phyloP scores from a whole-genome alignment of 805 yeast genomes.

The Candida ovalis region DNA sequence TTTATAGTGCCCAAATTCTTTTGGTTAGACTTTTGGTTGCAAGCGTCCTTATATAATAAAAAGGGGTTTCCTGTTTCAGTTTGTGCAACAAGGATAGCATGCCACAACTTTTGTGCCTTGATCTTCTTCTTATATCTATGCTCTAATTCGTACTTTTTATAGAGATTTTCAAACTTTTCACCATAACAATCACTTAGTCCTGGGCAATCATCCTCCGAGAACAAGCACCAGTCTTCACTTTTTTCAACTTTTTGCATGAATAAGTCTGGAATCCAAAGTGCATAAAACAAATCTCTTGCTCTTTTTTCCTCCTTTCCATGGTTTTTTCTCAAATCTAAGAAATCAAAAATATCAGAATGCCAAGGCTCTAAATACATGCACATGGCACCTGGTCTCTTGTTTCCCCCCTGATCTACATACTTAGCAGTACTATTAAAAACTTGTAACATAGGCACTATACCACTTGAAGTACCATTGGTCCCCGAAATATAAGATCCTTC shows the following conservation, averaged over 20 bases:
- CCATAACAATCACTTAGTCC: conserved; percentile 83
- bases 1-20: conserved; percentile 89
- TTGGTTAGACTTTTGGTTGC: conserved; percentile 85
- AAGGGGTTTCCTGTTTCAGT: conserved; percentile 97
- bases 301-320: conserved; percentile 93
- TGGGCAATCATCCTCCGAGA: conserved; percentile 86
- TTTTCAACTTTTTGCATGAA: conserved; percentile 87
- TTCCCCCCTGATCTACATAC: conserved; percentile 98
- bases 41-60: conserved; percentile 89
- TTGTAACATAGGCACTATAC: conserved; percentile 92
- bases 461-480: conserved; percentile 89
- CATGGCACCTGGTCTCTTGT: conserved; percentile 96
- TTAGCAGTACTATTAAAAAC: conserved; percentile 95
- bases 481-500: conserved; percentile 87
- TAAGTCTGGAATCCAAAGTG: conserved; percentile 91
- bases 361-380: conserved; percentile 94
- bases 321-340: conserved; percentile 82
- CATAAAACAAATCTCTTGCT: conserved; percentile 90
- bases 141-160: conserved; percentile 67
- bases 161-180: conserved; percentile 71
- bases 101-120: conserved; percentile 90
- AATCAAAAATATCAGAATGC: conserved; percentile 90
- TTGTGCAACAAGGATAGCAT: conserved; percentile 83
- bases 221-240: conserved; percentile 80
- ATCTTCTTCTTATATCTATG: conserved; percentile 61